Evolutionary conservation across 2,329 filamentous ascomycete genomes (phyloP).

Genomic region (Claviceps spartinae): DNA sequence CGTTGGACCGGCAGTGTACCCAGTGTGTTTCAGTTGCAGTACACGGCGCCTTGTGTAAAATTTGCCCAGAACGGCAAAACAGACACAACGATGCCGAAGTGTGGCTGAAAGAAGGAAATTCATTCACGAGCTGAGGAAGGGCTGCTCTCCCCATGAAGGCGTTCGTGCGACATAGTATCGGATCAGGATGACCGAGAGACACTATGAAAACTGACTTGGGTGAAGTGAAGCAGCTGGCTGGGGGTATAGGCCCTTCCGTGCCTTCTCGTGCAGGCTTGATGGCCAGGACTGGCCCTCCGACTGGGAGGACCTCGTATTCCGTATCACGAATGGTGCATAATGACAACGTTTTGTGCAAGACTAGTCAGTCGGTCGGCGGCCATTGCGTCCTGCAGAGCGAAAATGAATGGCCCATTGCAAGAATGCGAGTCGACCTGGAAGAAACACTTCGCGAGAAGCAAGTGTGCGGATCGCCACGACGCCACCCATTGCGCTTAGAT

Average conservation of each 20-base stretch:
- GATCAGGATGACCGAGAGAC: background rate
- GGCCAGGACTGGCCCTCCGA: background rate
- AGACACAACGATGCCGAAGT: background rate
- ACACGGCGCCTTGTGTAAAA: background rate
- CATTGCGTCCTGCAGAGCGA: background rate
- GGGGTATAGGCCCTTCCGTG: background rate
- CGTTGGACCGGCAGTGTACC: too few relatives aligned
- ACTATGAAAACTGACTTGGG: background rate
- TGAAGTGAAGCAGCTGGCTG: background rate
- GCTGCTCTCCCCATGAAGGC: too few relatives aligned
- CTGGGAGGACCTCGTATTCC: background rate
- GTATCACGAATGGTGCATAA: background rate
- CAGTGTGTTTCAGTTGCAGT: background rate
- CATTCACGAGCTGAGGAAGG: background rate
- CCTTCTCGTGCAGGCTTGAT: background rate
- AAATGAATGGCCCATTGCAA: background rate
- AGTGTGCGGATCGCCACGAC: background rate
- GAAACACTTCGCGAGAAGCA: background rate
- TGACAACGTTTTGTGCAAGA: background rate
- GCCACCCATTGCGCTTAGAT: background rate
- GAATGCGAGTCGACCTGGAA: background rate
- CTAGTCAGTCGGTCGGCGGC: background rate
- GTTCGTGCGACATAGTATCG: background rate
- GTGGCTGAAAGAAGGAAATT: background rate
- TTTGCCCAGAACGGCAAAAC: background rate